A percentile compares a stretch with the other conserved stretches of the same genome.
phyloP scores from a whole-genome alignment of 371 early-diverging fungal species.

The Lichtheimia ornata region DNA sequence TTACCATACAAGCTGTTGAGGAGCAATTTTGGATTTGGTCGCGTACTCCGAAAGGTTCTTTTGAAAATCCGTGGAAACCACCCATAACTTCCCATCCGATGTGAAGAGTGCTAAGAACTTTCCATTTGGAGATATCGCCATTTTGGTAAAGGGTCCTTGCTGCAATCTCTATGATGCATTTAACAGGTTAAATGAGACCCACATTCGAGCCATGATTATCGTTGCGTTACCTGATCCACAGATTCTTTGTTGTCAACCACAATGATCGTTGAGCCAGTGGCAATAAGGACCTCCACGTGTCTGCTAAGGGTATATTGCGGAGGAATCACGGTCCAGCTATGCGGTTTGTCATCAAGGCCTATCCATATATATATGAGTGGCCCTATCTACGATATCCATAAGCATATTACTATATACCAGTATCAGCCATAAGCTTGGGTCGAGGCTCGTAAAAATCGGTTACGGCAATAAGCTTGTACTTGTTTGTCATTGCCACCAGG shows the following conservation, averaged over 20 bases:
- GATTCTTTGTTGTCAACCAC: conserved; percentile 79
- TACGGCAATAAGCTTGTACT: conserved; percentile 78
- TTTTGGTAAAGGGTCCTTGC: conserved; percentile 88
- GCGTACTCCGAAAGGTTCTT: conserved; percentile 86
- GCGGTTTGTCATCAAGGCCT: conserved; percentile 69
- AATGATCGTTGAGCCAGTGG: conserved; percentile 76
- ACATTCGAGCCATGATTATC: background rate
- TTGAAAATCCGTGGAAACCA: conserved; percentile 94
- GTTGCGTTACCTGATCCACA: conserved; percentile 75
- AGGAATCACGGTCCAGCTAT: conserved; percentile 89
- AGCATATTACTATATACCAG: conserved; percentile 40
- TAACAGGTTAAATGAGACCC: background rate
- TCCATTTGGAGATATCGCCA: conserved; percentile 92
- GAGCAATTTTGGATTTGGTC: conserved; percentile 67
- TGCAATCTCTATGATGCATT: conserved; percentile 59
- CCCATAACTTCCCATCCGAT: conserved; percentile 81
- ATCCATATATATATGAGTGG: background rate
- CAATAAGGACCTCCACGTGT: conserved; percentile 88
- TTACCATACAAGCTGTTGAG: conserved; percentile 86
- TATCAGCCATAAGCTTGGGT: conserved; percentile 77
- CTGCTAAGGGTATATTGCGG: conserved; percentile 86
- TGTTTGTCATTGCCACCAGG: conserved; percentile 86
- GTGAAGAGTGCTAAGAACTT: conserved; percentile 89
- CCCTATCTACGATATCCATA: too few relatives aligned
- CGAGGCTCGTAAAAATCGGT: conserved; percentile 85